Base-by-base conservation (phyloP, 495 filamentous ascomycete species). In the Aspergillus hancockii region DNA sequence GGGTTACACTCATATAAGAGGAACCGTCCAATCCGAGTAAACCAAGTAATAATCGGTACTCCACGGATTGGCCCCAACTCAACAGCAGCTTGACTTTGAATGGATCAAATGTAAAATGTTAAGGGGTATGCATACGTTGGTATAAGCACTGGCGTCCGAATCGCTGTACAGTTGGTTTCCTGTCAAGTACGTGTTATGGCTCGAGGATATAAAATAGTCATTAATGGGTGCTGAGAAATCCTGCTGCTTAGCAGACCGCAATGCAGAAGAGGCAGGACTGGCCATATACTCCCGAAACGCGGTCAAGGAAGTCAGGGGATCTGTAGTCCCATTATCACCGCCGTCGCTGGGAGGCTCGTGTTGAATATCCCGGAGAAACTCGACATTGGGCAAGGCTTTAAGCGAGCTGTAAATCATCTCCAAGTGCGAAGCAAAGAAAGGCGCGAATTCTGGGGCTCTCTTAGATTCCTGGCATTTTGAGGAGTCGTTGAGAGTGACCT, bases 101-200 rank as follows among this genome's bases (percentile, higher is more conserved):
- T 30, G 25, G 32, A 47, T 25, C 22, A 25, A 51, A 25, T 22
- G 41, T 12, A 18, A 23, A 6, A 49, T 28, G 16, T 5, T 32
- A 34, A 41, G 46, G 46, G 49, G 28, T 38, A 16, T 22, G 78
- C 83, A 69, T 67, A 94, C 92, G 67, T 88, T 88, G 61, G 83
- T 90, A 75, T 97, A 98, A 19, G 89, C 87, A 52, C 89, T 89
- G 1, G 87, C 86, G 57, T 88, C 92, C 32, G 90, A 86, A 57
- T 89, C 84, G 61, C 91, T 92, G 57, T 86, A 94, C 10, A 98
- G 80, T 74, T 98, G 93, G 68, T 97, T 93, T 0, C 93, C 93
- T 0, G 89, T 91, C 59, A 98, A 79, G 66, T 97, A 98, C 0
- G 93, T 97, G 71, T 98, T 98, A 72, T 98, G 93, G 67, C 91